phyloP scores from a whole-genome alignment of 2,329 filamentous ascomycete species.

The Pseudovirgaria hyperparasitica region DNA sequence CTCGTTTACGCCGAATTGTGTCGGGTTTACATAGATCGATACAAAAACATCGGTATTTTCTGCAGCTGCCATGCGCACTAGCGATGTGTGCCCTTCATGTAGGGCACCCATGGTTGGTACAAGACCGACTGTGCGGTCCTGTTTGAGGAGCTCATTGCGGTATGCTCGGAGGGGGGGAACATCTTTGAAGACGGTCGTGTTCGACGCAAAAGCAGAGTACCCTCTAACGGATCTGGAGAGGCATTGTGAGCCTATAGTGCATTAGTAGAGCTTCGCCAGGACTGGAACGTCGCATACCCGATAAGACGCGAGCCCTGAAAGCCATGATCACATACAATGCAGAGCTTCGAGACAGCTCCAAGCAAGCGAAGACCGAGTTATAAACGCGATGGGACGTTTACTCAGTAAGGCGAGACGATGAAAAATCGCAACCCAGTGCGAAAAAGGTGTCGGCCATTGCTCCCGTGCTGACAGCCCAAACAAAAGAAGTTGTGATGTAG shows the following conservation, averaged over 20 bases:
- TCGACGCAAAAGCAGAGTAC: conserved; percentile 8
- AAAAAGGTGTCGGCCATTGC: too few relatives aligned
- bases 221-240: not conserved
- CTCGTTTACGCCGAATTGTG: conserved; percentile 83
- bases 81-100: conserved; percentile 78
- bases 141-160: conserved; percentile 51
- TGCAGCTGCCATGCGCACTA: conserved; percentile 70
- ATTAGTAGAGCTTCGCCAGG: too few relatives aligned
- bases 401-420: too few relatives aligned
- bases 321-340: too few relatives aligned
- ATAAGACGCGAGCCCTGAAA: too few relatives aligned
- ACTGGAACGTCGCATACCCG: too few relatives aligned
- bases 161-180: conserved; percentile 58
- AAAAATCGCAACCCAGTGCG: too few relatives aligned
- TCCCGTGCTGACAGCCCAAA: too few relatives aligned
- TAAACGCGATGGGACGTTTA: too few relatives aligned
- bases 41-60: conserved; percentile 84
- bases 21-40: conserved; percentile 90
- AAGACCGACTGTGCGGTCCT: conserved; percentile 64
- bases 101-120: conserved; percentile 97
- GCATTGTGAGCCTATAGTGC: not conserved
- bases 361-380: too few relatives aligned
- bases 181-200: conserved; percentile 62
- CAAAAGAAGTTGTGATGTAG: too few relatives aligned
- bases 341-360: too few relatives aligned